Evolutionary conservation across 306 rosid genomes (phyloP).

Genomic region (Fragaria vesca): DNA sequence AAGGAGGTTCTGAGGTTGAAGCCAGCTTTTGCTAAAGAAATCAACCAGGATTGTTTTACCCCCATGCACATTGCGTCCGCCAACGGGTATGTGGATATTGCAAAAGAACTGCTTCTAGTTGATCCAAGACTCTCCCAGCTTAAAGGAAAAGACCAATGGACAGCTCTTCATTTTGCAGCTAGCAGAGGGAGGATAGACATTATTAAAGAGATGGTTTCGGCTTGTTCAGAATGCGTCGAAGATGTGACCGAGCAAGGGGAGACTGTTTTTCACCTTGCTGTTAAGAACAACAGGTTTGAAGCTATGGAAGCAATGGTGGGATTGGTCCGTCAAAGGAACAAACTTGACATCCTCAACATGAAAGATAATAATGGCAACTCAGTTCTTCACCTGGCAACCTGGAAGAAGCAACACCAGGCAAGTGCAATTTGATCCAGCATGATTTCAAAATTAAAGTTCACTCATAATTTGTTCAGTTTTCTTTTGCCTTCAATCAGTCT

Average conservation of each 20-base stretch:
- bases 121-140: conserved; percentile 17
- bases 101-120: conserved; percentile 15
- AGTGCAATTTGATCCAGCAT: not conserved
- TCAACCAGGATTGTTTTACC: conserved; percentile 20
- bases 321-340: conserved; percentile 5
- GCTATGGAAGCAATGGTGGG: not conserved
- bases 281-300: conserved; percentile 22
- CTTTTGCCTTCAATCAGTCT: not conserved
- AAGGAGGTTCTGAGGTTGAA: conserved; percentile 16
- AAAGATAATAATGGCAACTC: conserved; percentile 25
- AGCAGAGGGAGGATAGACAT: conserved; percentile 22
- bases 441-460: no score
- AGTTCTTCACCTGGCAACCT: conserved; percentile 28
- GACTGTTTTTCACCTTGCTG: conserved; percentile 31
- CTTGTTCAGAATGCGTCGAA: conserved; percentile 27
- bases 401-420: conserved; percentile 28
- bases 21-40: conserved; percentile 18
- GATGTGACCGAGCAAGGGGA: conserved; percentile 20
- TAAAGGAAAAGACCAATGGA: conserved; percentile 22
- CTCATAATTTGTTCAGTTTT: not conserved
- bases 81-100: conserved; percentile 25
- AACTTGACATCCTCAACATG: conserved; percentile 1
- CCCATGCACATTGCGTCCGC: conserved; percentile 29
- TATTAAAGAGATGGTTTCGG: conserved; percentile 17
- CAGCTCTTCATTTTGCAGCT: conserved; percentile 34